These are phyloP conservation scores for Erythrophleum ivorense DNA, from an alignment of 331 rosid genomes.

Conservation along the genomic window DNA sequence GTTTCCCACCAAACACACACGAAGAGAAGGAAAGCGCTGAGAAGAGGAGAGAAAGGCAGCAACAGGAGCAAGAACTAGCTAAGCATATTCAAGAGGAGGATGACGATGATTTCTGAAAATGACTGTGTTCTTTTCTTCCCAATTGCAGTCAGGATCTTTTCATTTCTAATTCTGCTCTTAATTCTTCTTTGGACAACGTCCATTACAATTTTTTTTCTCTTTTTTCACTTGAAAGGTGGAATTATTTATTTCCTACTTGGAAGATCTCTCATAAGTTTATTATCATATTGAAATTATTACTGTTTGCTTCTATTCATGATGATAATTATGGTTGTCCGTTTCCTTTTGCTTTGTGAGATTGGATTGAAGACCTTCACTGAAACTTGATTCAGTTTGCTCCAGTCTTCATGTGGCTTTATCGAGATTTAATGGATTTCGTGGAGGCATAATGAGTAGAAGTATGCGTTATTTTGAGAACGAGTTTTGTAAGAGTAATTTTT, in stretches of 20 bases:
- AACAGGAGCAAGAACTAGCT: constrained; percentile 88
- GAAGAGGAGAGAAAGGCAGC: constrained; percentile 81
- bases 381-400: background rate
- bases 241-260: background rate
- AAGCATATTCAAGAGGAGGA: constrained; percentile 65
- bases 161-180: constrained; percentile 18
- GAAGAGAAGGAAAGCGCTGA: constrained; percentile 59
- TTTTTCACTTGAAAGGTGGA: constrained; percentile 1
- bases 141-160: constrained; percentile 4
- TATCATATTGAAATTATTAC: constrained; percentile 1
- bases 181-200: constrained; percentile 9
- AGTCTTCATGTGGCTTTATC: background rate
- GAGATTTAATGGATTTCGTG: background rate
- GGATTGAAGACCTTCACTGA: background rate
- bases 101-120: constrained; percentile 50
- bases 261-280: background rate
- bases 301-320: background rate
- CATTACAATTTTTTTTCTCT: background rate
- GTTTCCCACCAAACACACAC: constrained; percentile 56
- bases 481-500: background rate
- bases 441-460: background rate
- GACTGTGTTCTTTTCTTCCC: background rate
- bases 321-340: constrained; percentile 31
- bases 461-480: background rate
- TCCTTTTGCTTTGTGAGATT: background rate